Evolutionary conservation across 225 moss, liverwort and hornwort species (phyloP).

Genomic region (Physcomitrellopsis africana): DNA sequence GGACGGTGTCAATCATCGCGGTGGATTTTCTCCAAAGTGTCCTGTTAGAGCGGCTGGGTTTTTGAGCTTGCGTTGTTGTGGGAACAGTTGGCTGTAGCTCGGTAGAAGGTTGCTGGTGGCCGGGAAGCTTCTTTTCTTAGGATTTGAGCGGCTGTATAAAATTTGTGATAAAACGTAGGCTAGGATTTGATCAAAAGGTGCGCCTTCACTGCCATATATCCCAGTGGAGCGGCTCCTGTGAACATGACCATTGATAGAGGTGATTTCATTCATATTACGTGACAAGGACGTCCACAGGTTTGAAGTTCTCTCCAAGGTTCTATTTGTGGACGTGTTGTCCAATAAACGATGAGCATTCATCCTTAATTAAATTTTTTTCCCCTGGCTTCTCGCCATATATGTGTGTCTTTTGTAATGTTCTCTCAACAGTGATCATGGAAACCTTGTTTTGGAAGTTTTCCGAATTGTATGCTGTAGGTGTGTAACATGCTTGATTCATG

Average conservation of each 20-base stretch:
- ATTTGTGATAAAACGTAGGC: constrained; percentile 36
- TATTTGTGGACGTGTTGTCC: constrained; percentile 46
- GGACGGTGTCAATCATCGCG: not conserved
- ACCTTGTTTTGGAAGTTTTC: too few relatives aligned
- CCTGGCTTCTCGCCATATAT: too few relatives aligned
- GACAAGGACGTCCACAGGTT: constrained; percentile 12
- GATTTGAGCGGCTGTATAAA: constrained; percentile 29
- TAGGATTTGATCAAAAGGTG: constrained; percentile 27
- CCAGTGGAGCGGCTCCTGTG: constrained; percentile 27
- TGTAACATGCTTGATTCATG: too few relatives aligned
- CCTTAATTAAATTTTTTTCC: not conserved
- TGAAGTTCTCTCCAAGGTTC: constrained; percentile 7
- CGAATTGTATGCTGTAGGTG: too few relatives aligned
- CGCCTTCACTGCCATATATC: constrained; percentile 19
- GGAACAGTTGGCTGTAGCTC: constrained; percentile 20
- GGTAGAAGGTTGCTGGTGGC: not conserved
- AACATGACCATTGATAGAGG: constrained; percentile 31
- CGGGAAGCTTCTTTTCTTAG: not conserved
- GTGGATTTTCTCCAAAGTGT: constrained; percentile 25
- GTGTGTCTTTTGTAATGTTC: too few relatives aligned
- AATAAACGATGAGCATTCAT: constrained; percentile 38
- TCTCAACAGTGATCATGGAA: too few relatives aligned
- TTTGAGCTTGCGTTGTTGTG: constrained; percentile 19
- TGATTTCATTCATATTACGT: constrained; percentile 25
- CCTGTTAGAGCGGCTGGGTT: constrained; percentile 25